phyloP scores from a whole-genome alignment of 176 grass and related monocot genomes.

The Aegilops tauschii region DNA sequence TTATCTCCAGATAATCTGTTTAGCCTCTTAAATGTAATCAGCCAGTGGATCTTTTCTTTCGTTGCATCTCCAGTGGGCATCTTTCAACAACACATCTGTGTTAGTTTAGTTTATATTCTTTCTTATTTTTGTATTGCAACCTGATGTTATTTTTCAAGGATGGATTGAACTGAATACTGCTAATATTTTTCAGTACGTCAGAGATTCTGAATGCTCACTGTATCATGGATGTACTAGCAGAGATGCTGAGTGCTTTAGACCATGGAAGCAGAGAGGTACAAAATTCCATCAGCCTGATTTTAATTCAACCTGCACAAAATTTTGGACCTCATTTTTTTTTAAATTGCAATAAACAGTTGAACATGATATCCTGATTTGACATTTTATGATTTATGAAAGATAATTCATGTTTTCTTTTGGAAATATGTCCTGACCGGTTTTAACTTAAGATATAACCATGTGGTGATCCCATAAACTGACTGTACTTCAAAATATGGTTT shows the following conservation, averaged over 20 bases:
- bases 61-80: neutral
- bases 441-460: slow-evolving; percentile 8
- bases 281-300: slow-evolving; percentile 12
- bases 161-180: slow-evolving; percentile 25
- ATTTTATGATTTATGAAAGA: neutral
- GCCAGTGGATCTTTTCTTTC: neutral
- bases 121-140: neutral
- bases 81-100: neutral
- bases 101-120: neutral
- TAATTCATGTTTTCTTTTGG: neutral
- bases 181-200: slow-evolving; percentile 60
- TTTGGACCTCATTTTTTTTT: neutral
- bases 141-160: neutral
- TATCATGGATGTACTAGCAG: slow-evolving; percentile 91
- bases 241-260: slow-evolving; percentile 93
- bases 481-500: neutral
- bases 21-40: neutral
- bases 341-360: neutral
- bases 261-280: slow-evolving; percentile 85
- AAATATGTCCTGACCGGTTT: slow-evolving; percentile 11
- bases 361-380: slow-evolving; percentile 1
- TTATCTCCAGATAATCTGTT: slow-evolving; percentile 3
- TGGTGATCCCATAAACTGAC: neutral
- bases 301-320: slow-evolving; percentile 21
- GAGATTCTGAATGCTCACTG: slow-evolving; percentile 93